These are phyloP conservation scores for Colletotrichum sp. DNA, from an alignment of 2,329 filamentous ascomycete genomes.

Conservation along the genomic window DNA sequence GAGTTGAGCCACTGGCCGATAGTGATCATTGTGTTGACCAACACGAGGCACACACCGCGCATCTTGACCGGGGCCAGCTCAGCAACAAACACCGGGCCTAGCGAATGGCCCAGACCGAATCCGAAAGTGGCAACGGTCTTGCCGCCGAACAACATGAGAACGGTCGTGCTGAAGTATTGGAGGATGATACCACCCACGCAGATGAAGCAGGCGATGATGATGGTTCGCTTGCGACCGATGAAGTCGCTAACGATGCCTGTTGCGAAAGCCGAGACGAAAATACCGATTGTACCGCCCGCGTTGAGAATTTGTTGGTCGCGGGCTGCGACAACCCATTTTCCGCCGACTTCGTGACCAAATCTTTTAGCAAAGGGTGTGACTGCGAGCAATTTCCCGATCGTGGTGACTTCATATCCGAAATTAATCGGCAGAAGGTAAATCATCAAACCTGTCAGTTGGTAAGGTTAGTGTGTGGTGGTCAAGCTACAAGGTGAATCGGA, in stretches of 20 bases:
- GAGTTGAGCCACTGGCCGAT: constrained; percentile 27
- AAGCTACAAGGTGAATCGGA: not conserved
- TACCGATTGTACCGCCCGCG: constrained; percentile 30
- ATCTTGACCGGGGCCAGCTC: constrained; percentile 34
- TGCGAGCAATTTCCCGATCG: constrained; percentile 33
- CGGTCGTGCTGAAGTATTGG: constrained; percentile 26
- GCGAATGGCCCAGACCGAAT: constrained; percentile 33
- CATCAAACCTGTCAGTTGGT: not conserved
- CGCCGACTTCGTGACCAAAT: constrained; percentile 27
- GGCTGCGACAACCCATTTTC: constrained; percentile 25
- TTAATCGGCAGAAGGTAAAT: constrained; percentile 17
- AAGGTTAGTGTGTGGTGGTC: not conserved
- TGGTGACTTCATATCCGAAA: constrained; percentile 31
- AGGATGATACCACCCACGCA: constrained; percentile 27
- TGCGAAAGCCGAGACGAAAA: constrained; percentile 32
- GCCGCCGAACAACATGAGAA: constrained; percentile 30
- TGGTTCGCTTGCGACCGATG: constrained; percentile 29
- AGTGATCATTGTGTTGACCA: constrained; percentile 37
- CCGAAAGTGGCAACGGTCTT: constrained; percentile 32
- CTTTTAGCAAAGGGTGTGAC: constrained; percentile 28
- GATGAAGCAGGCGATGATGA: constrained; percentile 20
- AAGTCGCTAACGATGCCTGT: constrained; percentile 30
- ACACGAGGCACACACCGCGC: constrained; percentile 30
- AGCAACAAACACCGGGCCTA: constrained; percentile 35
- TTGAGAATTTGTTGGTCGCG: constrained; percentile 33